Conservation (phyloP, 2,329 filamentous ascomycete species). For the Fusarium sp. region DNA sequence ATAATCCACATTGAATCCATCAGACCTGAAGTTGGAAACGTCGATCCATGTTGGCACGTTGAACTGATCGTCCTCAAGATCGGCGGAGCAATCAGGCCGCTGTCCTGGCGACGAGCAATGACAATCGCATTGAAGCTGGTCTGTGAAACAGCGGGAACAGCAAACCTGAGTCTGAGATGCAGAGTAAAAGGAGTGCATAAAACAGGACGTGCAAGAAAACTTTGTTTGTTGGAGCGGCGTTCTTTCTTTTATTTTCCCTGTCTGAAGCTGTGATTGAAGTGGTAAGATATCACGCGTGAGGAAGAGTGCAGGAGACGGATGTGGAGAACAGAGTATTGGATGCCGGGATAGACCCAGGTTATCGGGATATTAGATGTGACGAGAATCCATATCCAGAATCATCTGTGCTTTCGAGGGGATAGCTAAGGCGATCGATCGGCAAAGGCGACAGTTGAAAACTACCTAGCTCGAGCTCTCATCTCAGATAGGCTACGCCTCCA, state of each 20-base stretch:
- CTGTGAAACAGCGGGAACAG: slow-evolving; percentile 12
- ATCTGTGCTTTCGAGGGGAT: neutral
- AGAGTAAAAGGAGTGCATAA: slow-evolving; percentile 8
- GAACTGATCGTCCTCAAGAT: neutral
- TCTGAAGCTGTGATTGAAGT: slow-evolving; percentile 13
- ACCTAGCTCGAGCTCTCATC: neutral
- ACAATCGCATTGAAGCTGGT: slow-evolving; percentile 1
- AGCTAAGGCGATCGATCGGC: slow-evolving; percentile 5
- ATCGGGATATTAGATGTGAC: slow-evolving; percentile 13
- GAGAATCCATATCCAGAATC: slow-evolving; percentile 5
- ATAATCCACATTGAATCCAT: neutral
- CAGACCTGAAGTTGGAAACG: slow-evolving; percentile 8
- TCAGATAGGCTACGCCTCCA: neutral
- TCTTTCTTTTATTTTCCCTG: neutral
- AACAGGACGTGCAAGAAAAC: neutral
- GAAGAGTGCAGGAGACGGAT: slow-evolving; percentile 34
- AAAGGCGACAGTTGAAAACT: neutral
- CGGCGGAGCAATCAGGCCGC: neutral
- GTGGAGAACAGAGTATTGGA: slow-evolving; percentile 21
- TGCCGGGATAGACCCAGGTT: slow-evolving; percentile 11
- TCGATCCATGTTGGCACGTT: slow-evolving; percentile 13
- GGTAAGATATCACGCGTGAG: slow-evolving; percentile 24
- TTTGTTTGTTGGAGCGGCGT: slow-evolving; percentile 2
- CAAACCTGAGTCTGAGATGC: slow-evolving; percentile 1
- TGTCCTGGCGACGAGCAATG: neutral